A percentile compares a stretch with the other conserved stretches of the same genome.
Evolutionary conservation across 108 stramenopile species (phyloP).

Genomic region (Fragilaria crotonensis): DNA sequence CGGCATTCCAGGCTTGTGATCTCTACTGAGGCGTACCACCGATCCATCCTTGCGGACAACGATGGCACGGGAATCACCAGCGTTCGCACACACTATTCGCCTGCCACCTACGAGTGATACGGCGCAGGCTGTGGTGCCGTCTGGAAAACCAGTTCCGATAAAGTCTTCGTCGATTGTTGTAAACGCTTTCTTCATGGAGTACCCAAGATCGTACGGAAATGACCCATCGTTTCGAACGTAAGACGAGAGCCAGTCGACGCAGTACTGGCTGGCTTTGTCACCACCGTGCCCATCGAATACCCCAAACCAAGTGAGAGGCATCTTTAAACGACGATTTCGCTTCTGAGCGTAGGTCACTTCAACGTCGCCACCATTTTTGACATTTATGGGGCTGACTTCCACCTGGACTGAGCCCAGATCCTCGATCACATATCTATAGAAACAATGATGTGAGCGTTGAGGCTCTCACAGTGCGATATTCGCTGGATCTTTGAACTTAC

Average conservation of each 20-base stretch:
- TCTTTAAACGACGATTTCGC: conserved; percentile 35
- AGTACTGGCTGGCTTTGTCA: conserved; percentile 82
- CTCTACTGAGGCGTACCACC: conserved; percentile 62
- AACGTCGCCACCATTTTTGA: conserved; percentile 11
- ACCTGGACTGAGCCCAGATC: conserved; percentile 66
- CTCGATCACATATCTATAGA: conserved; percentile 61
- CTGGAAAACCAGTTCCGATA: conserved; percentile 64
- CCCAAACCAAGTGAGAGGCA: conserved; percentile 57
- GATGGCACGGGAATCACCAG: conserved; percentile 93
- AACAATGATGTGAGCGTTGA: background rate
- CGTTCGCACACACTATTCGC: conserved; percentile 88
- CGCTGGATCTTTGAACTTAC: conserved; percentile 21
- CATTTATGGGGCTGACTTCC: conserved; percentile 47
- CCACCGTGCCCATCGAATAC: conserved; percentile 98
- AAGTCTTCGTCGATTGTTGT: conserved; percentile 72
- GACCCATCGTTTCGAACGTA: conserved; percentile 67
- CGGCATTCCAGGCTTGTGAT: conserved; percentile 91
- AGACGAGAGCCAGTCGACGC: conserved; percentile 73
- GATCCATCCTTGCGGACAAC: conserved; percentile 83
- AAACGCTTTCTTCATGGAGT: conserved; percentile 74
- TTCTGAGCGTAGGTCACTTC: conserved; percentile 30
- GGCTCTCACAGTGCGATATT: background rate
- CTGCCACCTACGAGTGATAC: conserved; percentile 65
- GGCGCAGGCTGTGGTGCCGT: conserved; percentile 80
- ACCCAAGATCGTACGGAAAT: conserved; percentile 59